Percentiles rank a stretch among this genome's conserved stretches.
These are phyloP conservation scores for Rutstroemia sp. DNA, from an alignment of 2,329 filamentous ascomycete genomes.

Conservation along the genomic window DNA sequence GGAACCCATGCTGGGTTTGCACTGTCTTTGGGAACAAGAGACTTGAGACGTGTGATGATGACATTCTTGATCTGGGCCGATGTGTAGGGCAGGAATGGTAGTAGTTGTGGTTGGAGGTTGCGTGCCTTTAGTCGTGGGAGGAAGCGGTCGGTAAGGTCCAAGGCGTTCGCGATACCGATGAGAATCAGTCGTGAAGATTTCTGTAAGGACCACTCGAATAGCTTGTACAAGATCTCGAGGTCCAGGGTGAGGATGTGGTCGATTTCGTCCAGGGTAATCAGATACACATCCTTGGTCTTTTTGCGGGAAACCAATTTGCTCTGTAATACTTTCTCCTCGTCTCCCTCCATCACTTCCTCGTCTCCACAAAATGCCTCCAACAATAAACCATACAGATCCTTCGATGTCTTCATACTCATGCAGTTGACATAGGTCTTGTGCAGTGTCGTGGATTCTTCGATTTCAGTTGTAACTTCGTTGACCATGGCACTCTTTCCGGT, in stretches of 20 bases:
- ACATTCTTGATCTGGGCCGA: slow-evolving; percentile 81
- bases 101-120: slow-evolving; percentile 80
- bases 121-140: slow-evolving; percentile 87
- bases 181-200: slow-evolving; percentile 72
- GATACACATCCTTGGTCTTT: slow-evolving; percentile 49
- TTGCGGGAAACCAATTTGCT: slow-evolving; percentile 61
- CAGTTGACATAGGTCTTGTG: slow-evolving; percentile 84
- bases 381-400: slow-evolving; percentile 76
- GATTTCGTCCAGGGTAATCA: slow-evolving; percentile 92
- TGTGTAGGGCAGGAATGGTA: slow-evolving; percentile 90
- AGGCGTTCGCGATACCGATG: slow-evolving; percentile 89
- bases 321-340: slow-evolving; percentile 61
- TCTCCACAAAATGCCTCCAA: slow-evolving; percentile 60
- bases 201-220: slow-evolving; percentile 95
- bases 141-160: slow-evolving; percentile 92
- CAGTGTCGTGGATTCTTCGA: slow-evolving; percentile 43
- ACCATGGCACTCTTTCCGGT: slow-evolving; percentile 97
- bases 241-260: slow-evolving; percentile 88
- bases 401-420: slow-evolving; percentile 88
- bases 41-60: slow-evolving; percentile 74
- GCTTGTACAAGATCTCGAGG: slow-evolving; percentile 77
- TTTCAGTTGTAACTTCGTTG: slow-evolving; percentile 62
- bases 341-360: slow-evolving; percentile 52
- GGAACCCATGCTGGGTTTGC: slow-evolving; percentile 58
- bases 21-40: slow-evolving; percentile 53